These are phyloP conservation scores for Collariella sp. DNA, from an alignment of 495 filamentous ascomycete species.

Conservation along the genomic window DNA sequence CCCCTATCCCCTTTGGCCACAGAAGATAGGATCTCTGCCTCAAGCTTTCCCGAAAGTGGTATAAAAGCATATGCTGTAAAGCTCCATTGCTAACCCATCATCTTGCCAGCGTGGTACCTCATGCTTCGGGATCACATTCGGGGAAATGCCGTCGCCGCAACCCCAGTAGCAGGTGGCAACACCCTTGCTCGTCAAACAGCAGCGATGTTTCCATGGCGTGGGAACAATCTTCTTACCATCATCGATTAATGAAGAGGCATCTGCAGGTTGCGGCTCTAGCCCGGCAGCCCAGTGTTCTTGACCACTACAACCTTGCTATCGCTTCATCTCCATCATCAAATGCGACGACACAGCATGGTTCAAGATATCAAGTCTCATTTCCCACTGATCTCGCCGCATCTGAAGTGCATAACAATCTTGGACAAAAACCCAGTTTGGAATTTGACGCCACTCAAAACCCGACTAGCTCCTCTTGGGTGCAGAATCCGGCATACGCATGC, in stretches of 20 bases:
- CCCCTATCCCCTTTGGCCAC: background rate
- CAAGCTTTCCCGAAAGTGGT: background rate
- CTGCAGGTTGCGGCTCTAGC: background rate
- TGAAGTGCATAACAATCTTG: slow-evolving; percentile 5
- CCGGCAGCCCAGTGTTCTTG: slow-evolving; percentile 1
- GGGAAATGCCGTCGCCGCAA: background rate
- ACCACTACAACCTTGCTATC: slow-evolving; percentile 14
- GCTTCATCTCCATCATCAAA: background rate
- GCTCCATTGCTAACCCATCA: background rate
- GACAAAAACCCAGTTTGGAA: slow-evolving; percentile 14
- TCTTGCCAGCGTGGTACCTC: slow-evolving; percentile 14
- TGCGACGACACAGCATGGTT: background rate
- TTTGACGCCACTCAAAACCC: slow-evolving; percentile 11
- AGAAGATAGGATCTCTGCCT: background rate
- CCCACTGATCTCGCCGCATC: slow-evolving; percentile 2
- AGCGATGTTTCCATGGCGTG: no score
- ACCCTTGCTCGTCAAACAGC: no score
- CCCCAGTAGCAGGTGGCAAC: background rate
- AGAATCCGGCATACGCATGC: slow-evolving; percentile 26
- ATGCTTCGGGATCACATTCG: slow-evolving; percentile 13
- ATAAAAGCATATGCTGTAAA: slow-evolving; percentile 1
- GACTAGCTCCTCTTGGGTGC: slow-evolving; percentile 23
- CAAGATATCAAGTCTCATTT: background rate
- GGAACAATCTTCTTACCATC: no score
- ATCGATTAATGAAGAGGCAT: no score